Base-by-base conservation (phyloP, 495 filamentous ascomycete species). In the Penicillium manginii region DNA sequence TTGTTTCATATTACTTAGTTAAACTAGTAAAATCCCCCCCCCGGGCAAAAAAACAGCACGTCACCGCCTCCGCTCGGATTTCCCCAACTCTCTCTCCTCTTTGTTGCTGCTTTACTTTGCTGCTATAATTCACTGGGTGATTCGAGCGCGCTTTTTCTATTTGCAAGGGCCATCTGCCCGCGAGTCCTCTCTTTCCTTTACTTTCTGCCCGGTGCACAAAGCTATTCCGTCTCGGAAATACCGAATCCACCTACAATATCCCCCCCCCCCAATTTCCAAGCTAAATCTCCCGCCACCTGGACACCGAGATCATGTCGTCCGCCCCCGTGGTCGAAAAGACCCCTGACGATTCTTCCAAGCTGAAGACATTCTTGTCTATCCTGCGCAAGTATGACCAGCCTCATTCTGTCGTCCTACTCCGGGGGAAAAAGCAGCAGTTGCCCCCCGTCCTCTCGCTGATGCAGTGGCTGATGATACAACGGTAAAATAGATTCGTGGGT, bases 351-450 rank as follows among this genome's bases (percentile, higher is more conserved):
- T 86, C 84, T 52, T 91, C 88, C 29, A 94, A 94, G 77, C 78
- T 96, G 51, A 88, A 84, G 71, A 93, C 88, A 0, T 93, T 96
- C 63, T 75, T 96, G 37, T 84, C 85, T 52, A 93, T 96, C 55
- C 73, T 96, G 55, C 83, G 87, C 68, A 93, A 89, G 89, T 92
- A 81, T 73, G 85, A 70, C 21, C 19, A 26, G 40, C 12, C 14
- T 23, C 29, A 29, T 5, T 2, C 1, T 40, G 26, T 37, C 17
- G 26, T 23, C 11, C 14, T 17, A 29, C 51, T 14, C 8, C 14
- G 2, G 32, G 21, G 33, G 40, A 21, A 23, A 33, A 19, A 2
- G 33, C 18, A 3, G 6, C 26, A 1, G 26, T 29, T n/a, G n/a
- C n/a, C n/a, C n/a, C 26, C 26, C 26, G 26, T 29, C 3, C 26